Evolutionary conservation across 345 rosid species (phyloP).

Genomic region (Boechera divaricarpa): DNA sequence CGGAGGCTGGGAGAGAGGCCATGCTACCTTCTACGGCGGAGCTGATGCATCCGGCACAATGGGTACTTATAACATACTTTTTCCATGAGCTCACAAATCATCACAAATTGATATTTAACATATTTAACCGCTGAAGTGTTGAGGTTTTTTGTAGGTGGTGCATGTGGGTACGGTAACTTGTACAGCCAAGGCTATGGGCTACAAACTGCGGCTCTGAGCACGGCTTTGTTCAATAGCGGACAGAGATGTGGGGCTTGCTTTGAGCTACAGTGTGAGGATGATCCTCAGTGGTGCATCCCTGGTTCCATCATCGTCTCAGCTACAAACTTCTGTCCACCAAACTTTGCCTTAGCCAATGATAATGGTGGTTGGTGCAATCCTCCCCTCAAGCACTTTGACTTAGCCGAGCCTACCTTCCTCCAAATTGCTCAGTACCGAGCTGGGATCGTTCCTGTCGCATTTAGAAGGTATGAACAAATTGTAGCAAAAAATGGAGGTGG

Average conservation of each 20-base stretch:
- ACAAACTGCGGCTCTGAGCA: constrained; percentile 53
- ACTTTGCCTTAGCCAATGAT: constrained; percentile 53
- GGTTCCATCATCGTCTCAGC: constrained; percentile 50
- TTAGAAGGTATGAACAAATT: constrained; percentile 47
- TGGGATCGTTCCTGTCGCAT: constrained; percentile 63
- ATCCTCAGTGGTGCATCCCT: constrained; percentile 54
- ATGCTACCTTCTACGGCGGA: constrained; percentile 47
- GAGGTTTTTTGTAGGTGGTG: constrained; percentile 48
- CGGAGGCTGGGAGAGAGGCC: constrained; percentile 43
- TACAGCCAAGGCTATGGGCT: constrained; percentile 54
- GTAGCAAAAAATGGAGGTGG: background rate
- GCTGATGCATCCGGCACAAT: constrained; percentile 47
- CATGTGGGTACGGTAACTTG: constrained; percentile 59
- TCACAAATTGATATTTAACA: constrained; percentile 2
- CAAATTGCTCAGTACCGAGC: constrained; percentile 64
- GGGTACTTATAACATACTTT: constrained; percentile 30
- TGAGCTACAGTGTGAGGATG: constrained; percentile 48
- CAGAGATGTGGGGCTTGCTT: constrained; percentile 55
- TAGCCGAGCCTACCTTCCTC: constrained; percentile 65
- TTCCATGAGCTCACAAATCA: background rate
- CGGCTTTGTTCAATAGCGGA: constrained; percentile 53
- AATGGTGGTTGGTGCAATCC: constrained; percentile 78
- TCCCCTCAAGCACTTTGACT: constrained; percentile 65
- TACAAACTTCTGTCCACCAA: constrained; percentile 67
- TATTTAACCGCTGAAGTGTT: background rate